Conservation (phyloP, 371 early-diverging fungal species). For the Haplosporangium sp. region DNA sequence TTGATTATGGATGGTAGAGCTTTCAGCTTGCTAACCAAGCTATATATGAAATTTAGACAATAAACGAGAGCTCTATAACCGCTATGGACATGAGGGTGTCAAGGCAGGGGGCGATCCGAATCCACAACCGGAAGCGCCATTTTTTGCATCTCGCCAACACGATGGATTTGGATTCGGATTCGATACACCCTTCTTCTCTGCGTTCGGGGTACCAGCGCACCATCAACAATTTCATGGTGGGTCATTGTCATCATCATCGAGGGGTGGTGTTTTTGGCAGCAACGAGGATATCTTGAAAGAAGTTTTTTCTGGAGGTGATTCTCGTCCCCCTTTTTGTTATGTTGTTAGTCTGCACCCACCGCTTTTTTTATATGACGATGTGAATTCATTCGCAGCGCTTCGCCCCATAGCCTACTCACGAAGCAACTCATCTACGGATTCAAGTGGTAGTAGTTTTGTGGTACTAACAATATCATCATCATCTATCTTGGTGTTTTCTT, state of each 20-base stretch:
- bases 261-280: constrained; percentile 4
- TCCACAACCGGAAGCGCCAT: constrained; percentile 19
- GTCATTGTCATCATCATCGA: background rate
- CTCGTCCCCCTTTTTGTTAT: background rate
- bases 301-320: constrained; percentile 26
- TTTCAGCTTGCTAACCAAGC: background rate
- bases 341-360: background rate
- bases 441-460: too few relatives aligned
- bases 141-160: background rate
- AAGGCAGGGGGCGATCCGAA: constrained; percentile 49
- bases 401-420: background rate
- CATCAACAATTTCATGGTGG: constrained; percentile 23
- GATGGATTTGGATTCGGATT: constrained; percentile 26
- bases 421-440: too few relatives aligned
- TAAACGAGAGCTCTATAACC: constrained; percentile 48
- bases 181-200: constrained; percentile 23
- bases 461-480: background rate
- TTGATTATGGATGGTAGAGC: background rate
- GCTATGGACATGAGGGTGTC: constrained; percentile 46
- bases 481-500: background rate
- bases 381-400: too few relatives aligned
- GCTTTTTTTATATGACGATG: background rate
- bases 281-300: constrained; percentile 12
- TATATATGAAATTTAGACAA: constrained; percentile 13
- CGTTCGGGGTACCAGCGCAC: constrained; percentile 30